Evolutionary conservation across 139 green algal genomes (phyloP), one percentile per base, ranked within the genome.

Genomic region (Pycnococcus provasolii): DNA sequence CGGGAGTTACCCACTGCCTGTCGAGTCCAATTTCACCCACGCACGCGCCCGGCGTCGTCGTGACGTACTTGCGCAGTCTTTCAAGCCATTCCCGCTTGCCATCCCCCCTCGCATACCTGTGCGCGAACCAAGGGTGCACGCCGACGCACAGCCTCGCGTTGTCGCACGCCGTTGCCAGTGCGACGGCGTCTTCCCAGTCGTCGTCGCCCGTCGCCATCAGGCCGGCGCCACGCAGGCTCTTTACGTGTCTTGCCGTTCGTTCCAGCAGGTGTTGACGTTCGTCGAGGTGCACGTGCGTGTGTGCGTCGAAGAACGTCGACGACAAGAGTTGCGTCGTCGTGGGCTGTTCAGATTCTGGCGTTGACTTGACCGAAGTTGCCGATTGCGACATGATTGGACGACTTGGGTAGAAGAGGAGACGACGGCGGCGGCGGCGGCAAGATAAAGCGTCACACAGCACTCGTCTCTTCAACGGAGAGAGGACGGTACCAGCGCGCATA

Each of bases 21-120:
- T 73, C 67, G 42, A 73, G 46, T 9, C 67, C 67, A 45, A 73
- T 67, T 45, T 73, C 67, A 11, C 67, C 67, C 3, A 73, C 45
- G 13, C 58, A n/a, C 42, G 58, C 47, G 11, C 13, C 4, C 6
- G 67, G 67, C 26, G 11, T 11, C 46, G 42, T 15, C 39, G 9
- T 13, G 7, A 47, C 41, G 46, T 47, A n/a, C 43, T 40, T 43
- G 15, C 58, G 42, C 44, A 73, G 41, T 4, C 37, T 40, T 11
- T 8, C n/a, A 8, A 68, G 13, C 67, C 67, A 73, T 26, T 26
- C 65, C 11, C 45, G 39, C 13, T 15, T 6, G 26, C 60, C 60
- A 9, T 57, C 39, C 42, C 40, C 26, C 26, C 3, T 11, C 4
- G 3, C 15, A n/a, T 70, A 11, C 42, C 40, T 42, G 44, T 73